phyloP scores from a whole-genome alignment of 257 asterid species.

The Scutellaria galericulata region DNA sequence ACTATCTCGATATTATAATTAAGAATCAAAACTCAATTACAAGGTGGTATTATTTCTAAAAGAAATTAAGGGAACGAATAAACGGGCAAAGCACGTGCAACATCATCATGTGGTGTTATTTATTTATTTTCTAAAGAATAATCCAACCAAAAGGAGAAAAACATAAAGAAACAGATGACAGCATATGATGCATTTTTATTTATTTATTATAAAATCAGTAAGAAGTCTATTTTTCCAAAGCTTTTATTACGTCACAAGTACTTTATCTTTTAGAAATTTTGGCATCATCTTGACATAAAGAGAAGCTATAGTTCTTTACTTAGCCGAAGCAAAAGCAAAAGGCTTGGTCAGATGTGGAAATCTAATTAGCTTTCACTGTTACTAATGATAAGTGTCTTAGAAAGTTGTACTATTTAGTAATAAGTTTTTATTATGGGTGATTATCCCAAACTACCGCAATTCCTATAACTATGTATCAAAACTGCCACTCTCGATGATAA shows the following conservation, averaged over 20 bases:
- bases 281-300: conserved; percentile 19
- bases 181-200: conserved; percentile 25
- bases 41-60: too few species aligned
- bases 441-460: too few species aligned
- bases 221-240: conserved; percentile 21
- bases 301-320: conserved; percentile 44
- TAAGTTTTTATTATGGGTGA: too few species aligned
- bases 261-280: conserved; percentile 21
- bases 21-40: too few species aligned
- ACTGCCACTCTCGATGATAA: too few species aligned
- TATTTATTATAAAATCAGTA: background rate
- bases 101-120: background rate
- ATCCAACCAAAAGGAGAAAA: background rate
- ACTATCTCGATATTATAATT: too few species aligned
- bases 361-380: conserved; percentile 33
- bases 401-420: background rate
- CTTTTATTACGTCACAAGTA: conserved; percentile 12
- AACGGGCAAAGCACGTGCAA: too few species aligned
- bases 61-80: too few species aligned
- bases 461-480: too few species aligned
- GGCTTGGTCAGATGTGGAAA: conserved; percentile 26
- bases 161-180: conserved; percentile 21
- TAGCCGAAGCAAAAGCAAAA: conserved; percentile 47
- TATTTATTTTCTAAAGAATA: background rate
- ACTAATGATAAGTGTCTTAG: background rate